Base-by-base conservation (phyloP, 495 filamentous ascomycete species). In the Arthonia radiata region DNA sequence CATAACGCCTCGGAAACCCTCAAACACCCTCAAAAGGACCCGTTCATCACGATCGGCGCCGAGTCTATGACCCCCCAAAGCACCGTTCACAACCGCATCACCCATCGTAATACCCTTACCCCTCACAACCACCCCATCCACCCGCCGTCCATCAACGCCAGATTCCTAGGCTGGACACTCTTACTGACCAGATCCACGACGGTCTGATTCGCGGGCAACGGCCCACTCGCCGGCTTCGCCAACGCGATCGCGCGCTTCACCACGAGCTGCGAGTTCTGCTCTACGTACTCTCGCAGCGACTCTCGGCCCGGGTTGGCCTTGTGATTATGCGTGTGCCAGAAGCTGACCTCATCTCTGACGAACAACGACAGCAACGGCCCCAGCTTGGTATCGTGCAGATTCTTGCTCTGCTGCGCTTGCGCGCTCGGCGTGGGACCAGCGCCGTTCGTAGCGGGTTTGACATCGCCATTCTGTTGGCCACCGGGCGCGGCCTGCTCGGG, bases 81-180 rank as follows among this genome's bases (percentile, higher is more conserved):
- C n/a, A n/a, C n/a, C n/a, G n/a, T n/a, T n/a, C n/a, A n/a, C n/a
- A n/a, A n/a, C n/a, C n/a, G n/a, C n/a, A n/a, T n/a, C n/a, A n/a
- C n/a, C n/a, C n/a, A n/a, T n/a, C n/a, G n/a, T n/a, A n/a, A n/a
- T n/a, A n/a, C n/a, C n/a, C n/a, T n/a, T n/a, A n/a, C n/a, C n/a
- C n/a, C n/a, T n/a, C n/a, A 97, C 33, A 94, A 50, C 54, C 90
- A 99, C 8, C 74, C 71, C 89, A 94, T 94, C 80, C 86, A 99
- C 37, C 94, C 58, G 35, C 82, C 67, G 57, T 99, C 89, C 31
- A 69, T 73, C 40, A 67, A 56, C 13, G 72, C 67, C 46, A 99
- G 45, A 44, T 79, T 71, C 55, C 71, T 62, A 12, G 83, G 83
- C 47, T 90, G 82, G 13, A 81, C 76, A 7, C 80, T 76, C 49